These are phyloP conservation scores for Salix brachista DNA, from an alignment of 345 rosid genomes.

Conservation along the genomic window DNA sequence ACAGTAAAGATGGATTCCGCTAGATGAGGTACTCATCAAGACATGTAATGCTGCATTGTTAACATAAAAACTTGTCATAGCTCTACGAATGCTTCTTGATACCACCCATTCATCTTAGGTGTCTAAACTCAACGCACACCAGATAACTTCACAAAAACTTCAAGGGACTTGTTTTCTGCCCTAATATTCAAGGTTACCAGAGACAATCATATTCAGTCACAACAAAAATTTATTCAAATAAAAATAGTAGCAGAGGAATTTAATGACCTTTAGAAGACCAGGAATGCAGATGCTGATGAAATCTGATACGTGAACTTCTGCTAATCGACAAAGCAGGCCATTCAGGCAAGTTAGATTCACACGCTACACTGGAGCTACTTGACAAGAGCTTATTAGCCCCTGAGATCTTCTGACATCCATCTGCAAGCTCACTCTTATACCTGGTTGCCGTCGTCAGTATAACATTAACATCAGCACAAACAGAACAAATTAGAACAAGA, in stretches of 20 bases:
- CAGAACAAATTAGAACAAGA: neutral
- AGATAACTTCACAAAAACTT: neutral
- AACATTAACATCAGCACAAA: neutral
- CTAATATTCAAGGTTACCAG: neutral
- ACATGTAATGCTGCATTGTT: neutral
- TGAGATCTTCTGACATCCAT: neutral
- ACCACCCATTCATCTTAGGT: neutral
- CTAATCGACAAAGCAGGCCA: constrained; percentile 10
- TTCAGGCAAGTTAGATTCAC: constrained; percentile 5
- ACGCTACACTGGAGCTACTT: neutral
- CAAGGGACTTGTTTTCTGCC: neutral
- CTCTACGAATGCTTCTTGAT: neutral
- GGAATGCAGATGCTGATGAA: neutral
- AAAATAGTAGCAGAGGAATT: neutral
- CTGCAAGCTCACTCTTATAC: constrained; percentile 2
- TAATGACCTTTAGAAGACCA: constrained; percentile 16
- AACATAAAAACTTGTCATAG: neutral
- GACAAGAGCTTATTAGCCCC: neutral
- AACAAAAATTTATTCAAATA: neutral
- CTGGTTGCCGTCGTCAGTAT: constrained; percentile 2
- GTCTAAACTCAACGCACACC: neutral
- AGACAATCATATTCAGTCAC: too few relatives aligned
- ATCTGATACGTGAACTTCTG: neutral
- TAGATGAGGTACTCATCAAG: neutral
- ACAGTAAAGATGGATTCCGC: neutral